A percentile compares a stretch with the other conserved stretches of the same genome.
Evolutionary conservation across 73 alveolate species (phyloP).

Genomic region (Paramecium tetraurelia): DNA sequence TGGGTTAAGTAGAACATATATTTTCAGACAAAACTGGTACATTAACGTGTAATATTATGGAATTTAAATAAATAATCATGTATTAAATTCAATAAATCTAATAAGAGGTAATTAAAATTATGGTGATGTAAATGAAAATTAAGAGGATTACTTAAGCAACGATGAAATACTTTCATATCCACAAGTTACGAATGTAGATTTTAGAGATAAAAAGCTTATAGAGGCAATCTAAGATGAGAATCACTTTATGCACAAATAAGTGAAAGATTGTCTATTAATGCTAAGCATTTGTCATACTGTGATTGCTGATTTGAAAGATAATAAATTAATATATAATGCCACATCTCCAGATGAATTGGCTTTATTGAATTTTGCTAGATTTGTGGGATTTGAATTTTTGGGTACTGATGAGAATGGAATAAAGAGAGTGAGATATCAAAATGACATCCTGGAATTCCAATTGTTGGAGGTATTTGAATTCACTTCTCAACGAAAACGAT

Average conservation of each 20-base stretch:
- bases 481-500: slow-evolving; percentile 88
- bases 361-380: slow-evolving; percentile 76
- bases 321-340: slow-evolving; percentile 72
- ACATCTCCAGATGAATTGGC: slow-evolving; percentile 94
- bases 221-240: background rate
- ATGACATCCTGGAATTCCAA: slow-evolving; percentile 63
- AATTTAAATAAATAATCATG: slow-evolving; percentile 63
- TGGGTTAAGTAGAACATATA: slow-evolving; percentile 73
- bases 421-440: slow-evolving; percentile 63
- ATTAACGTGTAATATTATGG: slow-evolving; percentile 75
- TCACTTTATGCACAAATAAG: background rate
- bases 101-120: slow-evolving; percentile 6
- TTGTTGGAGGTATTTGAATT: slow-evolving; percentile 78
- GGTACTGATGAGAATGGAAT: slow-evolving; percentile 57
- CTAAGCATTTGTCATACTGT: slow-evolving; percentile 77
- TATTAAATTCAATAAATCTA: background rate
- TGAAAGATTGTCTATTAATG: slow-evolving; percentile 41
- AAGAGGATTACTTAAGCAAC: background rate
- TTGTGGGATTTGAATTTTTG: slow-evolving; percentile 70
- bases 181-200: slow-evolving; percentile 58
- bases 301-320: slow-evolving; percentile 63
- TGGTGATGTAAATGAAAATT: background rate
- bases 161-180: slow-evolving; percentile 25
- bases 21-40: slow-evolving; percentile 83
- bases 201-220: slow-evolving; percentile 54